phyloP scores from a whole-genome alignment of 2,329 filamentous ascomycete species.

The Fusarium phyllophilum region DNA sequence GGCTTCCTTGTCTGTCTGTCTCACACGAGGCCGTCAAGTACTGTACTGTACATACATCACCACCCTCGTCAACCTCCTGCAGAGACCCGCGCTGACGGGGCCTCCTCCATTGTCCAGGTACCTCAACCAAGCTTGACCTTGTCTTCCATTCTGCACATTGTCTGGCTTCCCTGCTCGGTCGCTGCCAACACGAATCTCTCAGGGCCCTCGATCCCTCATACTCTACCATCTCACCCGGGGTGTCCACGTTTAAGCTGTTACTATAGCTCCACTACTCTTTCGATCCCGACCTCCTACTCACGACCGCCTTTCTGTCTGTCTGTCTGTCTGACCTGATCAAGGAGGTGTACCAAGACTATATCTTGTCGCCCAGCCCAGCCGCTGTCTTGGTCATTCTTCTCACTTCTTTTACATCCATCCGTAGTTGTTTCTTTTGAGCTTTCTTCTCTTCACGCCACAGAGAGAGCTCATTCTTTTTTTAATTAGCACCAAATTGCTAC shows the following conservation, averaged over 20 bases:
- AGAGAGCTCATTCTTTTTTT: slow-evolving; percentile 2
- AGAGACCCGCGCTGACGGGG: slow-evolving; percentile 39
- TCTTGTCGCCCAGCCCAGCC: slow-evolving; percentile 18
- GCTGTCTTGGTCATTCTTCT: slow-evolving; percentile 16
- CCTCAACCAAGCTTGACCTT: slow-evolving; percentile 1
- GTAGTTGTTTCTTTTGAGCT: slow-evolving; percentile 8
- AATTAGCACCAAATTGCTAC: slow-evolving; percentile 5
- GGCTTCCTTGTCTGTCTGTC: slow-evolving; percentile 20
- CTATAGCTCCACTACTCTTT: slow-evolving; percentile 41
- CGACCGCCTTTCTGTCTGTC: slow-evolving; percentile 42
- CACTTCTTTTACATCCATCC: slow-evolving; percentile 20
- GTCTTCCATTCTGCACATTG: slow-evolving; percentile 20
- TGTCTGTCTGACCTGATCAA: slow-evolving; percentile 40
- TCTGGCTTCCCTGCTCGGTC: slow-evolving; percentile 17
- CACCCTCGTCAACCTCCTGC: slow-evolving; percentile 24
- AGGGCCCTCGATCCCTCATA: slow-evolving; percentile 28
- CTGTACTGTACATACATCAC: slow-evolving; percentile 22
- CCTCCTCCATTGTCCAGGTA: background rate
- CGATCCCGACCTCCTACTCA: slow-evolving; percentile 39
- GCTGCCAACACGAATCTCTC: slow-evolving; percentile 24
- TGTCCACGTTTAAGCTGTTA: slow-evolving; percentile 21
- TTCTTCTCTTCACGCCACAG: slow-evolving; percentile 8
- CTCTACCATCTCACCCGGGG: slow-evolving; percentile 34
- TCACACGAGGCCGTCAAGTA: slow-evolving; percentile 26
- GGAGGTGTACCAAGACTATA: slow-evolving; percentile 37